phyloP scores from a whole-genome alignment of 192 early-diverging fungal genomes.

The Powellomyces hirtus region DNA sequence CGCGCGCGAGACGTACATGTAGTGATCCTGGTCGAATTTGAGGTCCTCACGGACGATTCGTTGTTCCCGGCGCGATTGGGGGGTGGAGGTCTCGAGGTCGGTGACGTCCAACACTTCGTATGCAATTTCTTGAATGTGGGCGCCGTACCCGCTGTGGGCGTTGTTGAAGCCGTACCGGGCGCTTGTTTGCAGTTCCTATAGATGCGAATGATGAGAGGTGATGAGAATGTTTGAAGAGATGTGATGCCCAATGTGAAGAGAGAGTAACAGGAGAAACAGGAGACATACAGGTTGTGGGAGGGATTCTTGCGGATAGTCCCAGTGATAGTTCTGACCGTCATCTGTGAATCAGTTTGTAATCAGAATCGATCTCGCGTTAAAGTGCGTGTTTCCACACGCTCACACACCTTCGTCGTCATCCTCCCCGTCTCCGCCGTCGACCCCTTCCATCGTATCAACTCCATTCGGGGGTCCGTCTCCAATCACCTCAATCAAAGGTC shows the following conservation, averaged over 20 bases:
- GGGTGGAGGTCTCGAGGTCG: constrained; percentile 48
- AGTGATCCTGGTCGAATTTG: constrained; percentile 92
- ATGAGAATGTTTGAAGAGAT: no score
- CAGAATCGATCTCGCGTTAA: not conserved
- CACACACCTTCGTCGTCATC: constrained; percentile 37
- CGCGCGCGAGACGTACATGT: constrained; percentile 54
- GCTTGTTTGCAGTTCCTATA: constrained; percentile 34
- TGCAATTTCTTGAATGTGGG: constrained; percentile 54
- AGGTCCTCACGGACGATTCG: constrained; percentile 71
- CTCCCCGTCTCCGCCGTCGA: constrained; percentile 36
- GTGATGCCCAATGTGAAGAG: not conserved
- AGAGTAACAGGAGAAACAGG: no score
- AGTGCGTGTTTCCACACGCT: not conserved
- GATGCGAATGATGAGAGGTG: no score
- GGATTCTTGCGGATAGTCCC: constrained; percentile 80
- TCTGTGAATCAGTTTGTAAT: not conserved
- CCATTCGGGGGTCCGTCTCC: constrained; percentile 27
- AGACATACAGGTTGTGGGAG: constrained; percentile 38
- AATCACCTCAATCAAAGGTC: constrained; percentile 66
- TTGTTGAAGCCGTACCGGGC: constrained; percentile 89
- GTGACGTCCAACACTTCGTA: constrained; percentile 51
- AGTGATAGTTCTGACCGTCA: constrained; percentile 50
- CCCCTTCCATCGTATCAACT: constrained; percentile 28
- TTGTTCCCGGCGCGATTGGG: constrained; percentile 51
- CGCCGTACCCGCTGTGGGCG: constrained; percentile 73